phyloP scores from a whole-genome alignment of 495 filamentous ascomycete species.

The Daldinia bambusicola region DNA sequence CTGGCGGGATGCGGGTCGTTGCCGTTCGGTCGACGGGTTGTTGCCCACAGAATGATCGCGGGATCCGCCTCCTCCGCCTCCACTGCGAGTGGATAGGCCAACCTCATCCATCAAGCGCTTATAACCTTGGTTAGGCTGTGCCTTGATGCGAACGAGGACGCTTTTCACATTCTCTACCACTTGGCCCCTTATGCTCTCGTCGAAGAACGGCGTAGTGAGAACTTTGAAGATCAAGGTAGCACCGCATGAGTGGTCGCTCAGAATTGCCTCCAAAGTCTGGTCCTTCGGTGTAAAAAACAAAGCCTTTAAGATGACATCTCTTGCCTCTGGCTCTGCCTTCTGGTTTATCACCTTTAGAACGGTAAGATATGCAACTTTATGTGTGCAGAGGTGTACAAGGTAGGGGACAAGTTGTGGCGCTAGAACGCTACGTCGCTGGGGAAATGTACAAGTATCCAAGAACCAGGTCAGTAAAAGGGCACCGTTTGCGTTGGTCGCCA shows the following conservation, averaged over 20 bases:
- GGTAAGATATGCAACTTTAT: slow-evolving; percentile 98
- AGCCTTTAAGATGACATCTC: slow-evolving; percentile 91
- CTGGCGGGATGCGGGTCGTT: slow-evolving; percentile 66
- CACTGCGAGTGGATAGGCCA: slow-evolving; percentile 72
- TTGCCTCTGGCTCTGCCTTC: slow-evolving; percentile 89
- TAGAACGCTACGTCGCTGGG: slow-evolving; percentile 87
- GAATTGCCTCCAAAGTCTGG: slow-evolving; percentile 86
- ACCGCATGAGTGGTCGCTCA: slow-evolving; percentile 90
- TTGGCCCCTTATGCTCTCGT: slow-evolving; percentile 86
- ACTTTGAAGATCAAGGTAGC: slow-evolving; percentile 98
- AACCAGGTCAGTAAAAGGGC: slow-evolving; percentile 97
- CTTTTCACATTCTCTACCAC: slow-evolving; percentile 91
- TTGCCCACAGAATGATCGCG: slow-evolving; percentile 56
- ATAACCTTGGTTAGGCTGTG: slow-evolving; percentile 92
- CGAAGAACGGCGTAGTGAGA: slow-evolving; percentile 96
- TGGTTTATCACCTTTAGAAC: slow-evolving; percentile 99
- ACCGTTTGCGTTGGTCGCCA: slow-evolving; percentile 96
- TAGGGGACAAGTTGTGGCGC: slow-evolving; percentile 94
- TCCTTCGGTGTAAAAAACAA: slow-evolving; percentile 94
- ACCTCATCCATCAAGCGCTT: slow-evolving; percentile 99
- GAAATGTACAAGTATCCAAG: slow-evolving; percentile 97
- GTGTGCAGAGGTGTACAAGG: slow-evolving; percentile 96
- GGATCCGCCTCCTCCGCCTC: slow-evolving; percentile 53
- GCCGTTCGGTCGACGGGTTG: slow-evolving; percentile 55
- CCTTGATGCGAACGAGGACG: slow-evolving; percentile 89